Evolutionary conservation across 1,284 basidiomycete genomes (phyloP), one percentile per base, ranked within the genome.

Genomic region (Lentinus polychrous): DNA sequence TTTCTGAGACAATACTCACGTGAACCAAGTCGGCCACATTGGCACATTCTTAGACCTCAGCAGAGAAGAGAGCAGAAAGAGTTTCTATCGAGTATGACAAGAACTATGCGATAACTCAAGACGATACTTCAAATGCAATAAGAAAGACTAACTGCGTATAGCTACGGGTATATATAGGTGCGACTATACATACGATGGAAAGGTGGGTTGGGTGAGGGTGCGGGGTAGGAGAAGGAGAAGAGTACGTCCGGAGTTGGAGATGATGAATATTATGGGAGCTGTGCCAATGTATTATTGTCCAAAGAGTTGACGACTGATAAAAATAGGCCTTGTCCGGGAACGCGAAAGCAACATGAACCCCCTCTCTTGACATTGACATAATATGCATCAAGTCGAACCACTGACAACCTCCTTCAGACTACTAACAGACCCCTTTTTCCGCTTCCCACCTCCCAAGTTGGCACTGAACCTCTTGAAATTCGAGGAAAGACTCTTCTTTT

Each of bases 381-480:
- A 38, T 7, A 17, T 40, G 39, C 18, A 40, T 40, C 20, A 23
- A 22, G 12, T 40, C 22, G 22, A 22, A 40, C 17, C 18, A 49
- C 49, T 52, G 39, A 48, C 49, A 43, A 45, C 46, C 37, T 53
- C 59, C 52, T 62, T 53, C 49, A 50, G 46, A 56, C 73, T 74
- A 55, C 70, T 67, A 49, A 61, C 64, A 23, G 78, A 76, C 57
- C 76, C 77, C 59, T 75, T 75, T 68, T 74, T 83, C 67, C 75
- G 67, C 56, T 66, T 71, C 46, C 67, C 58, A 40, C 53, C 66
- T 33, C 61, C 71, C 24, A 78, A 59, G 38, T 73, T 64, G 27
- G 27, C 27, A 36, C 73, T 72, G 40, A 82, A 60, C 59, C 76
- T 77, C 66, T 80, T 85, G 53, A 82, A 63, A 37, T 70, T 69